Conservation (phyloP, 2,329 filamentous ascomycete genomes). For the Zasmidium citrigriseum region DNA sequence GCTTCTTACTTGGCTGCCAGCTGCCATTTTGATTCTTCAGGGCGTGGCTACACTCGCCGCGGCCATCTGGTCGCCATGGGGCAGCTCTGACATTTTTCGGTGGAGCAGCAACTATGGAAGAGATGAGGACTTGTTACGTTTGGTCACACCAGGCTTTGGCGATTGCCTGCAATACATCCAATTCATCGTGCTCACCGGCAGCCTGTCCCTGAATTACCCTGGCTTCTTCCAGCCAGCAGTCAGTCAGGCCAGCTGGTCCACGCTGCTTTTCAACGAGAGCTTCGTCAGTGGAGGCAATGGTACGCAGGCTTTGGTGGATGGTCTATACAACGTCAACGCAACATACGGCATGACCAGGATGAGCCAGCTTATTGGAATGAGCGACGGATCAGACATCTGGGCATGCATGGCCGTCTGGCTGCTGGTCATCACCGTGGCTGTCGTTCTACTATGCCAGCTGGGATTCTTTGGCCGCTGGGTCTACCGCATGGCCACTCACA, state of each 20-base stretch:
- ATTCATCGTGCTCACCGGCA: constrained; percentile 85
- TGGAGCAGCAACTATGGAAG: constrained; percentile 98
- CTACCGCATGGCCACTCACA: constrained; percentile 69
- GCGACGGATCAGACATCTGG: constrained; percentile 78
- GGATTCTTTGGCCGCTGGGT: constrained; percentile 78
- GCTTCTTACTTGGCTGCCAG: constrained; percentile 73
- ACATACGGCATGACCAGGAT: constrained; percentile 78
- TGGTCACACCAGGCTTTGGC: constrained; percentile 94
- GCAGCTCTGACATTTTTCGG: constrained; percentile 82
- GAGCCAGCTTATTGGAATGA: constrained; percentile 81
- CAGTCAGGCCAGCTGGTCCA: constrained; percentile 85
- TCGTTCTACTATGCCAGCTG: constrained; percentile 70
- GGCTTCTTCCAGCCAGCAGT: constrained; percentile 92
- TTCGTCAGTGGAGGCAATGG: constrained; percentile 71
- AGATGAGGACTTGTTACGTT: constrained; percentile 83
- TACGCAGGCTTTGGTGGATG: constrained; percentile 71
- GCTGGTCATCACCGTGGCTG: constrained; percentile 69
- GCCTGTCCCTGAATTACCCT: constrained; percentile 82
- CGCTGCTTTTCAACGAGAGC: constrained; percentile 89
- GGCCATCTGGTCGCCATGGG: constrained; percentile 90
- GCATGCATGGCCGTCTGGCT: constrained; percentile 92
- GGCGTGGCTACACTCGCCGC: constrained; percentile 81
- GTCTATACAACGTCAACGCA: constrained; percentile 79
- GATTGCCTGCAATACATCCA: constrained; percentile 98
- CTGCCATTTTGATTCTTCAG: constrained; percentile 75